Conservation (phyloP, 495 filamentous ascomycete genomes). For the Podospora australis region DNA sequence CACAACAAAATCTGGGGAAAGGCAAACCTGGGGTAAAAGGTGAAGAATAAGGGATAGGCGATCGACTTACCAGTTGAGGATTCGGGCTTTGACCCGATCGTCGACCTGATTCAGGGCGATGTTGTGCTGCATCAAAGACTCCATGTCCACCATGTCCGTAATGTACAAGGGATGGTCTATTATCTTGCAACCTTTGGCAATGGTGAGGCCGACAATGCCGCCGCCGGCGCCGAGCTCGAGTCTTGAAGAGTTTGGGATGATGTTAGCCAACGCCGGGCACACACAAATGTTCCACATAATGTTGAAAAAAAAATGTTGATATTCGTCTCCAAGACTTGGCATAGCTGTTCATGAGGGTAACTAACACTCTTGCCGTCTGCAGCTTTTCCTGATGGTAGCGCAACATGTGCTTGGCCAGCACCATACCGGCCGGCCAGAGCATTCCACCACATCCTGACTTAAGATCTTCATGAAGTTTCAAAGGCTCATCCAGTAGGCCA, state of each 20-base stretch:
- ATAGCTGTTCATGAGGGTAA: conserved; percentile 20
- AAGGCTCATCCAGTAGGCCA: conserved; percentile 59
- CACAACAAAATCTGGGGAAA: conserved; percentile 1
- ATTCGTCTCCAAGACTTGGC: too few species aligned
- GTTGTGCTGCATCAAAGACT: conserved; percentile 75
- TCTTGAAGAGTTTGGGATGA: conserved; percentile 39
- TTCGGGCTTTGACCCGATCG: conserved; percentile 48
- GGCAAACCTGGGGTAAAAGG: conserved; percentile 4
- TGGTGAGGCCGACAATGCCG: conserved; percentile 72
- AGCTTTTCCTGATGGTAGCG: conserved; percentile 56
- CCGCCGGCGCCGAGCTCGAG: conserved; percentile 90
- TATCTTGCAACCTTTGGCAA: conserved; percentile 52
- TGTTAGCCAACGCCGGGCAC: conserved; percentile 16
- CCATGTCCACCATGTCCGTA: conserved; percentile 83
- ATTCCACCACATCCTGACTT: conserved; percentile 84
- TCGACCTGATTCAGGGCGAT: conserved; percentile 68
- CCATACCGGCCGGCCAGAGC: conserved; percentile 90
- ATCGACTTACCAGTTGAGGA: conserved; percentile 76
- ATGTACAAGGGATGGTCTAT: conserved; percentile 54
- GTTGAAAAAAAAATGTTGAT: not conserved
- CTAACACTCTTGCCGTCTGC: conserved; percentile 65
- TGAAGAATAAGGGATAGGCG: too few species aligned
- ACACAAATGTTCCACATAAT: too few species aligned
- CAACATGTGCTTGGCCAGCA: conserved; percentile 77
- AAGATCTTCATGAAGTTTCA: conserved; percentile 78